Evolutionary conservation across 148 eudicot species (phyloP), one percentile per base, ranked within the genome.

Genomic region (Talinum fruticosum): DNA sequence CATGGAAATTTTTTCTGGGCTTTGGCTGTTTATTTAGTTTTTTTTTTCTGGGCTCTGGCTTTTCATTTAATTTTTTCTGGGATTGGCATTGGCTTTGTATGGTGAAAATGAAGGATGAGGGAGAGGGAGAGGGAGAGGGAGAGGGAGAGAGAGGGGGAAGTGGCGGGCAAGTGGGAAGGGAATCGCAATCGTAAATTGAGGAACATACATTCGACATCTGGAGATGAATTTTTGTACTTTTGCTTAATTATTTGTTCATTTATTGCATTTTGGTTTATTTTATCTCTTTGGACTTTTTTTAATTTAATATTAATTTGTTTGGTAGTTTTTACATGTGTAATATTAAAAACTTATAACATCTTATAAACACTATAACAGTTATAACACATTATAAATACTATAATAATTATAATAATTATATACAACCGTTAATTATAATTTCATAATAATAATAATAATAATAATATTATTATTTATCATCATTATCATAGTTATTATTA

Each of bases 121-220:
- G 59, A 19, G 5, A 12, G 2, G 2, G 62, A 59, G 29, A 59
- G 18, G 13, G 30, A 59, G 10, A 53, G 14, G 15, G 54, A 49
- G 7, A n/a, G 62, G 19, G 62, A 36, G 6, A 13, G 34, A 30
- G 69, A 49, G 37, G 23, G 29, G 10, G 76, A 66, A 45, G 71
- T 74, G 78, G 77, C 23, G 41, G 70, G 66, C 66, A 54, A 73
- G 76, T 73, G 76, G 66, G 66, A 44, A 15, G 44, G 66, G 29
- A 73, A 73, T 73, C 66, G 29, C 68, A 82, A 59, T 29, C 80
- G 65, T 69, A 41, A 75, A 38, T 59, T 45, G 33, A 78, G 78
- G 77, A 44, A 82, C 78, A 77, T 76, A 76, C 32, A 77, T 77
- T 72, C 68, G 69, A 28, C 28, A 16, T 12, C 4, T 66, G 32